These are phyloP conservation scores for Poa annua DNA, from an alignment of 176 grass and related monocot species.

Conservation along the genomic window DNA sequence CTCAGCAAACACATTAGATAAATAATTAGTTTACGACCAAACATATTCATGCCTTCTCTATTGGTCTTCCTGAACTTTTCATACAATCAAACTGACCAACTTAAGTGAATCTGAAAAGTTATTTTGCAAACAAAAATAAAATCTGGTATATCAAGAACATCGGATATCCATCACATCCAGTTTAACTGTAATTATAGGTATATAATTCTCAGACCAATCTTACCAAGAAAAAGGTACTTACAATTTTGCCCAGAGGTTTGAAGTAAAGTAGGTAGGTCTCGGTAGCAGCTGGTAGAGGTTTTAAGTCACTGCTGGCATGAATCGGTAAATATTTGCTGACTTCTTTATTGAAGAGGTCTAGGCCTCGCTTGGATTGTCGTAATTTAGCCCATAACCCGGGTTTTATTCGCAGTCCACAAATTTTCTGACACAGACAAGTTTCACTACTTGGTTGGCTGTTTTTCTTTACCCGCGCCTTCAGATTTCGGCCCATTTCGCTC, in stretches of 20 bases:
- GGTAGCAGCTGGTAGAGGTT: background rate
- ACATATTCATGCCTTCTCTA: background rate
- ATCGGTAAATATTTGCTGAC: conserved; percentile 4
- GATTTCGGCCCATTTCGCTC: too few relatives aligned
- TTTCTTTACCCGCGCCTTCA: too few relatives aligned
- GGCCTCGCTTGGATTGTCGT: too few relatives aligned
- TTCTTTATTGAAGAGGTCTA: too few relatives aligned
- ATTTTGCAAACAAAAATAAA: background rate
- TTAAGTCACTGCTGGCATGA: background rate
- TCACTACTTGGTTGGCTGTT: too few relatives aligned
- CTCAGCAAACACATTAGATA: background rate
- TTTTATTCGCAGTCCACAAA: too few relatives aligned
- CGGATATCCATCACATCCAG: background rate
- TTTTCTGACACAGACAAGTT: too few relatives aligned
- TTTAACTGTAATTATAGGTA: conserved; percentile 26
- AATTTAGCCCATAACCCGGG: too few relatives aligned
- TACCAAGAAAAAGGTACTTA: conserved; percentile 16
- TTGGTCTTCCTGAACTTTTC: background rate
- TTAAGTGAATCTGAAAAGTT: background rate
- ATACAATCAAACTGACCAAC: background rate
- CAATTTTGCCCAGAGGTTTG: conserved; percentile 24
- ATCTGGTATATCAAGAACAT: conserved; percentile 8
- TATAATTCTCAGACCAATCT: conserved; percentile 10
- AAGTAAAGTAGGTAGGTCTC: conserved; percentile 12
- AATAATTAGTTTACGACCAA: background rate